Evolutionary conservation across 1,139 yeast species (phyloP).

Genomic region (Yamadazyma atmosphaerica): DNA sequence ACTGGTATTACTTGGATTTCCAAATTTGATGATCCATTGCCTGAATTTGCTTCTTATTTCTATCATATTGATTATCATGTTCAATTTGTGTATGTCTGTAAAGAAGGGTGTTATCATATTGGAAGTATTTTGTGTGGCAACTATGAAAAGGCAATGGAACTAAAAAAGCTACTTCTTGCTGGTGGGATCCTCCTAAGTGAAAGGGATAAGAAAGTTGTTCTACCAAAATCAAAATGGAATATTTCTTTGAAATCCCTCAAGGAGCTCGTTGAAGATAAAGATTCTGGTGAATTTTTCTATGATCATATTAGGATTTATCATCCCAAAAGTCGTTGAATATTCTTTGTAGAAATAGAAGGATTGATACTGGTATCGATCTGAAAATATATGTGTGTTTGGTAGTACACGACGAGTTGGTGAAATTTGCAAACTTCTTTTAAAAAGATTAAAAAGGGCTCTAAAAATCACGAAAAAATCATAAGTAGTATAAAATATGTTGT

Average conservation of each 20-base stretch:
- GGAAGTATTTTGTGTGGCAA: background rate
- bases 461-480: background rate
- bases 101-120: slow-evolving; percentile 1
- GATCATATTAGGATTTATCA: background rate
- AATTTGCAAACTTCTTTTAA: no score
- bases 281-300: background rate
- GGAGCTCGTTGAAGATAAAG: background rate
- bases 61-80: slow-evolving; percentile 1
- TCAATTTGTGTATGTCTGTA: background rate
- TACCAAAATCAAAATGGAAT: background rate
- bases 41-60: background rate
- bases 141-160: background rate
- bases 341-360: no score
- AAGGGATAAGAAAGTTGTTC: background rate
- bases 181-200: background rate
- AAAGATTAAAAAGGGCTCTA: background rate
- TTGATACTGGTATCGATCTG: no score
- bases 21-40: slow-evolving; percentile 1
- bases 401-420: no score
- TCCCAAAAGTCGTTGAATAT: background rate
- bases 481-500: no score
- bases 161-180: background rate
- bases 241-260: background rate
- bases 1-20: background rate
- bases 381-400: no score